Evolutionary conservation across 805 yeast genomes (phyloP), one percentile per base, ranked within the genome.

Genomic region (Scheffersomyces amazonensis): DNA sequence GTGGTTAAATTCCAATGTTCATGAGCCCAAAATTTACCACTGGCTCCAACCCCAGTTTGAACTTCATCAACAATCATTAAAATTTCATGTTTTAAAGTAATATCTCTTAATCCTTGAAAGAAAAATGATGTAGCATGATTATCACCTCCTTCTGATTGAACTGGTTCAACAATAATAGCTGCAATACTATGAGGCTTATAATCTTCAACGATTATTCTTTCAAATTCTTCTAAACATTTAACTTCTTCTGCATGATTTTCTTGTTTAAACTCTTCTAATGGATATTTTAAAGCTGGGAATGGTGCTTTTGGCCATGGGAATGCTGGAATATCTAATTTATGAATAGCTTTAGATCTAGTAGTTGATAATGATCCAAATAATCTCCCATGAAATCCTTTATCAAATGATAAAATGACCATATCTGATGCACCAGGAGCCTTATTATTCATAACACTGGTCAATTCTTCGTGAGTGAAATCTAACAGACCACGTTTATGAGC

Each of bases 111-210:
- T 12, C 78, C 73, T 59, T 81, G 85, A 69, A 79, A 78, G 58
- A 78, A 81, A 37, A 60, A 69, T 16, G 76, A 60, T 11, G 83
- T 71, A 0, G 82, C 87, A 49, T 81, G 87, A 66, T 81, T 81
- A 58, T 81, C 87, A 54, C 87, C 87, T 54, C 87, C 87, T 66
- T 81, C 87, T 6, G 86, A 74, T 61, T 81, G 87, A 44, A 81
- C 80, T 8, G 82, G 82, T 56, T 76, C 82, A 22, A 75, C 66
- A 27, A 76, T 72, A 22, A 71, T 59, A 35, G 79, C 82, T 10
- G 82, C 81, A 40, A 76, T 64, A 32, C 66, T 60, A 33, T 60
- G 57, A 21, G 73, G 71, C 44, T 67, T 66, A 31, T 58, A 52
- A 34, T 43, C 38, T 30, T 46, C 32, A 32, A 55, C 48, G 46